These are phyloP conservation scores for Kluyveromyces sp. DNA, from an alignment of 1,139 yeast species.

Conservation along the genomic window DNA sequence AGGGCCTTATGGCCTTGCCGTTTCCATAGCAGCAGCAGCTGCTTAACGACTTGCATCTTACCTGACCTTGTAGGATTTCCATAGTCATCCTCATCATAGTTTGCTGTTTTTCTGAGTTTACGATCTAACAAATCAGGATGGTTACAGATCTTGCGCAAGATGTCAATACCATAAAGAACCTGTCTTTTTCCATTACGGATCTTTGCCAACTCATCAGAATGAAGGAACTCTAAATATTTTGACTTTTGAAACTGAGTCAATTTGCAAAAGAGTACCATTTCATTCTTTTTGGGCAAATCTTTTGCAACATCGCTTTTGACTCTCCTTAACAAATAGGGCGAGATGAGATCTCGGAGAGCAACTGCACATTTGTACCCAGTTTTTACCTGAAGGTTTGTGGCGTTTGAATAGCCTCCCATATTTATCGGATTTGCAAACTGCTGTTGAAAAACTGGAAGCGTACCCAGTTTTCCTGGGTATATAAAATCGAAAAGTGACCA, in stretches of 20 bases:
- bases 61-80: constrained; percentile 76
- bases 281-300: constrained; percentile 88
- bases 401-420: constrained; percentile 98
- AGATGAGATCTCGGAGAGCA: constrained; percentile 73
- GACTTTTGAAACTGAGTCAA: constrained; percentile 70
- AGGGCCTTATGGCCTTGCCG: constrained; percentile 71
- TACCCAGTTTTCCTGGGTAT: constrained; percentile 90
- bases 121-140: constrained; percentile 84
- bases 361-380: constrained; percentile 96
- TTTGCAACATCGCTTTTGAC: constrained; percentile 95
- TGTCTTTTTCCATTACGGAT: constrained; percentile 73
- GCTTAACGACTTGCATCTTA: constrained; percentile 81
- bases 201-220: constrained; percentile 67
- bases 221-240: constrained; percentile 65
- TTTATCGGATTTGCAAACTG: constrained; percentile 91
- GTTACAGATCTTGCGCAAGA: constrained; percentile 83
- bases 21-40: constrained; percentile 70
- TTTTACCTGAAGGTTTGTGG: constrained; percentile 91
- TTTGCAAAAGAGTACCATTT: constrained; percentile 87
- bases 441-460: constrained; percentile 86
- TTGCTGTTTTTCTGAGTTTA: constrained; percentile 35
- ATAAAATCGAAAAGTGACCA: constrained; percentile 96
- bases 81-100: constrained; percentile 38
- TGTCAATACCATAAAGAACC: constrained; percentile 83
- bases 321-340: constrained; percentile 82